Conservation (phyloP, 2,329 filamentous ascomycete genomes). For the Alternaria atra region DNA sequence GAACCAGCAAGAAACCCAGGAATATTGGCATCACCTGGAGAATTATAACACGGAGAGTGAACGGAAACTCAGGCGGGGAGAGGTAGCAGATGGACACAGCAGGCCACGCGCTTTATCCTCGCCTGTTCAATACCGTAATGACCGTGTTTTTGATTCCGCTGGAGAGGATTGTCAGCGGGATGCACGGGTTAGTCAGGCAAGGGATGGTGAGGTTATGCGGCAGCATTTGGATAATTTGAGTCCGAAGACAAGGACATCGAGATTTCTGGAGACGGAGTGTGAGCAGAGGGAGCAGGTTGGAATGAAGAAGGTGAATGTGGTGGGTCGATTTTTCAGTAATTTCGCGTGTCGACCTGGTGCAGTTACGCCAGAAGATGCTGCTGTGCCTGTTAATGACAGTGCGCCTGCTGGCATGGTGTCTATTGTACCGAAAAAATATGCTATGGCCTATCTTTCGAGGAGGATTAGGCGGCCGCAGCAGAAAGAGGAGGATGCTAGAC, state of each 20-base stretch:
- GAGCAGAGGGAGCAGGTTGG: not conserved
- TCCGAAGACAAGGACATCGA: not conserved
- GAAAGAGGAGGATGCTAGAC: not conserved
- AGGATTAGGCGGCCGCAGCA: not conserved
- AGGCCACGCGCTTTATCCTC: not conserved
- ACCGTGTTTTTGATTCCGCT: not conserved
- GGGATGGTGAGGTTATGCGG: not conserved
- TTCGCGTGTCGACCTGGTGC: conserved; percentile 5
- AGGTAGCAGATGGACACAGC: not conserved
- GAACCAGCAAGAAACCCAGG: not conserved
- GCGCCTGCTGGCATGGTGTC: not conserved
- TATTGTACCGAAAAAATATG: conserved; percentile 1
- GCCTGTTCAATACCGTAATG: not conserved
- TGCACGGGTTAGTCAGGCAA: not conserved
- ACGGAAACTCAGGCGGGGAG: not conserved
- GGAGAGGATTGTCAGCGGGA: not conserved
- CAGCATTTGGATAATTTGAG: not conserved
- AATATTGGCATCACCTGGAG: conserved; percentile 1
- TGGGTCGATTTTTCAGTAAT: not conserved
- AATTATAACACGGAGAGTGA: not conserved
- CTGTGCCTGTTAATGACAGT: not conserved
- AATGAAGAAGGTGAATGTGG: not conserved
- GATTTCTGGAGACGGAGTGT: not conserved
- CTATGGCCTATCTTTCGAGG: not conserved
- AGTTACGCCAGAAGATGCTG: not conserved